Evolutionary conservation across 2,329 filamentous ascomycete species (phyloP).

Genomic region (Colletotrichum sp.): DNA sequence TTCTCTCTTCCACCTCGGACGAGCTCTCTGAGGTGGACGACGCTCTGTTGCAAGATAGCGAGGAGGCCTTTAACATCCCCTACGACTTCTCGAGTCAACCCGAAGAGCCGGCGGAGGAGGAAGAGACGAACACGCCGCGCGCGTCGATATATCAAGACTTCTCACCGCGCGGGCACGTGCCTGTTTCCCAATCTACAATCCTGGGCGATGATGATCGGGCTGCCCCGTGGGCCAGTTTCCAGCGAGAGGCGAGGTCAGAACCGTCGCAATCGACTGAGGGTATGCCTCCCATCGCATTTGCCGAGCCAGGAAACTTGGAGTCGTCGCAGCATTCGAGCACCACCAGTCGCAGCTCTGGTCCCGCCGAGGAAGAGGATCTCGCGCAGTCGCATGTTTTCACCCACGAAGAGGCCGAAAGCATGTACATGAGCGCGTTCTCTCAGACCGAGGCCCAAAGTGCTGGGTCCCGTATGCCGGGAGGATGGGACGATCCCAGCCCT

Average conservation of each 20-base stretch:
- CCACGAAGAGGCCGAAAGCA: conserved; percentile 82
- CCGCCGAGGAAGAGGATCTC: conserved; percentile 52
- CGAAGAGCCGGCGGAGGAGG: conserved; percentile 38
- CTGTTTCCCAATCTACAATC: conserved; percentile 14
- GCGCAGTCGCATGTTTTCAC: conserved; percentile 73
- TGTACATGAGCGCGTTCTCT: conserved; percentile 82
- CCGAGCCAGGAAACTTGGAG: neutral
- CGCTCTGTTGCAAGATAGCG: conserved; percentile 51
- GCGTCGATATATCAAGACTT: conserved; percentile 52
- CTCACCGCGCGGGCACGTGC: neutral
- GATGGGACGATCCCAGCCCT: conserved; percentile 48
- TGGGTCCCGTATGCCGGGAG: conserved; percentile 52
- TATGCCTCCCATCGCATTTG: neutral
- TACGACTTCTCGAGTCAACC: conserved; percentile 50
- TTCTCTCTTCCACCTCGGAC: conserved; percentile 34
- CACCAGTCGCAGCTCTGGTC: conserved; percentile 29
- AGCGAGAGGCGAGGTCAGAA: conserved; percentile 39
- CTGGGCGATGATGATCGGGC: conserved; percentile 28
- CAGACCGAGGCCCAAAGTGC: conserved; percentile 39
- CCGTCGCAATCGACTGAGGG: conserved; percentile 30
- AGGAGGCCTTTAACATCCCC: conserved; percentile 61
- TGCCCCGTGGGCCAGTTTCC: conserved; percentile 34
- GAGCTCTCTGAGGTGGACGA: conserved; percentile 39
- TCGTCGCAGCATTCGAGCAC: conserved; percentile 26
- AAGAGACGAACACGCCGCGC: conserved; percentile 55